A percentile compares a stretch with the other conserved stretches of the same genome.
phyloP scores from a whole-genome alignment of 331 rosid genomes.

The Spiraea crenata region DNA sequence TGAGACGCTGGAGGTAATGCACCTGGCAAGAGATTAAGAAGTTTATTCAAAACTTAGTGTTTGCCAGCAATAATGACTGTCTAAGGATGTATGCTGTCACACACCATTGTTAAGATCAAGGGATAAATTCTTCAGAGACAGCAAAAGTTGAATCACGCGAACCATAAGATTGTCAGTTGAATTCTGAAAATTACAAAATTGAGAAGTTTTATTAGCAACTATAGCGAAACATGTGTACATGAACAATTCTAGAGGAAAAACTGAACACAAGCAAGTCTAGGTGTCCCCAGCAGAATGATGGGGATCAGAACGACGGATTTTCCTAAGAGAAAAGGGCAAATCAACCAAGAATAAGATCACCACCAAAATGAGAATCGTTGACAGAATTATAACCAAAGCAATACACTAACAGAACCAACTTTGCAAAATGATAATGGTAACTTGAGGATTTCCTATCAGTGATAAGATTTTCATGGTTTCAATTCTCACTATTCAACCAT shows the following conservation, averaged over 20 bases:
- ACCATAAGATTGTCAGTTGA: slow-evolving; percentile 55
- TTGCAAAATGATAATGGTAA: no score
- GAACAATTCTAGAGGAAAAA: not conserved
- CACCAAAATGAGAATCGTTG: no score
- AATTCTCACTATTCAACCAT: no score
- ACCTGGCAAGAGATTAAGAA: slow-evolving; percentile 50
- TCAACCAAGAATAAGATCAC: no score
- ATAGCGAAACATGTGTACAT: not conserved
- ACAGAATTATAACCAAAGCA: no score
- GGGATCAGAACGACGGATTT: not conserved
- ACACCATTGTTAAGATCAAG: slow-evolving; percentile 70
- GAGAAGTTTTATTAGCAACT: slow-evolving; percentile 7
- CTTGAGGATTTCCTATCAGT: no score
- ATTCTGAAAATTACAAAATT: slow-evolving; percentile 52
- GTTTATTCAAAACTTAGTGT: not conserved
- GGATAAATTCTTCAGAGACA: slow-evolving; percentile 70
- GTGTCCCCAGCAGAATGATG: not conserved
- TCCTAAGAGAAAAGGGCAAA: no score
- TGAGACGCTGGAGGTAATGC: slow-evolving; percentile 55
- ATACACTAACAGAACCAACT: no score
- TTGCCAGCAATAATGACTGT: slow-evolving; percentile 11
- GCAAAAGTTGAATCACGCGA: slow-evolving; percentile 77
- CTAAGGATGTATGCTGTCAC: slow-evolving; percentile 11
- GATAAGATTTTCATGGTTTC: no score
- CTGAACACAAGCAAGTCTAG: not conserved